These are phyloP conservation scores for Hyaloscypha bicolor DNA, from an alignment of 495 filamentous ascomycete genomes.

Conservation along the genomic window DNA sequence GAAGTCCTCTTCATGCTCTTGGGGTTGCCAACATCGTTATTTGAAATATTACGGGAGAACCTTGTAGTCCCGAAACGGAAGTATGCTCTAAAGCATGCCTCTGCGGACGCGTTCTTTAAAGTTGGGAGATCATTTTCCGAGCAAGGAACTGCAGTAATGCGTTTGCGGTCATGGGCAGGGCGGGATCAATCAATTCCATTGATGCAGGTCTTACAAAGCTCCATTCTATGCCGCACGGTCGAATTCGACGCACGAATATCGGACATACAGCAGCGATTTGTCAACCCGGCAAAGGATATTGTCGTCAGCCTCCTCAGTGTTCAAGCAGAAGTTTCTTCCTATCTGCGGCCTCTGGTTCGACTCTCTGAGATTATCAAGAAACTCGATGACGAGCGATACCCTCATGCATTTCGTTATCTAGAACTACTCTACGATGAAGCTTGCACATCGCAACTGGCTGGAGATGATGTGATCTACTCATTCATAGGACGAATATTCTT, in stretches of 20 bases:
- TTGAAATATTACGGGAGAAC: slow-evolving; percentile 40
- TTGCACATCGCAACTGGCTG: slow-evolving; percentile 68
- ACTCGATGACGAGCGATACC: slow-evolving; percentile 31
- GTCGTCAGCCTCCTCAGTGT: slow-evolving; percentile 63
- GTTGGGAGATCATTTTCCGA: slow-evolving; percentile 36
- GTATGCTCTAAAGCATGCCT: slow-evolving; percentile 39
- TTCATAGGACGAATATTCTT: slow-evolving; percentile 73
- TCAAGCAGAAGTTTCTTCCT: slow-evolving; percentile 57
- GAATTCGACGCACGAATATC: slow-evolving; percentile 48
- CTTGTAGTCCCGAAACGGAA: slow-evolving; percentile 17
- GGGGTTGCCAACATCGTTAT: slow-evolving; percentile 76
- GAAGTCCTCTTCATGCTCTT: slow-evolving; percentile 85
- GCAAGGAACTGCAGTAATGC: slow-evolving; percentile 32
- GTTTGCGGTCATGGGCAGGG: slow-evolving; percentile 26
- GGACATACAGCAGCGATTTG: slow-evolving; percentile 45
- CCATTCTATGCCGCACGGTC: slow-evolving; percentile 42
- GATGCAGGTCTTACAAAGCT: slow-evolving; percentile 52
- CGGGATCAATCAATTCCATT: slow-evolving; percentile 44
- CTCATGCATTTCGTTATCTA: slow-evolving; percentile 45
- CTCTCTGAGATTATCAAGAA: slow-evolving; percentile 50
- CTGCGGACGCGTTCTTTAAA: slow-evolving; percentile 33
- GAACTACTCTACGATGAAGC: slow-evolving; percentile 73
- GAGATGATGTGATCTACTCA: slow-evolving; percentile 58
- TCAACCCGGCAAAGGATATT: slow-evolving; percentile 44
- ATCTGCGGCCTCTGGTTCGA: slow-evolving; percentile 53